These are phyloP conservation scores for Calocybe cyanea DNA, from an alignment of 768 basidiomycete species.

Conservation along the genomic window DNA sequence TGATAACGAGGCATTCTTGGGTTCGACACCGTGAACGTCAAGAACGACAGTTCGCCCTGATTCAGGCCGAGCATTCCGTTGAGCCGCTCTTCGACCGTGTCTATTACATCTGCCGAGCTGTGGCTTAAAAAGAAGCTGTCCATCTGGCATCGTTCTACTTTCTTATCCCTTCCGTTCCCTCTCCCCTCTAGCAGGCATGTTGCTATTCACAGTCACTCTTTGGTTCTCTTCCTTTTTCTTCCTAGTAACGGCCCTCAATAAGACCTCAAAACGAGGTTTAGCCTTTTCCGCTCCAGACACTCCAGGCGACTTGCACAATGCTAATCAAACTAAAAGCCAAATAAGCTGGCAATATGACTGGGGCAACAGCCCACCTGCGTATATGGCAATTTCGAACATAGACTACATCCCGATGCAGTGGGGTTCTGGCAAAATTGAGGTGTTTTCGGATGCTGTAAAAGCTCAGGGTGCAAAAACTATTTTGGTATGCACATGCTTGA, in stretches of 20 bases:
- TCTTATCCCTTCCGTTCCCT: constrained; percentile 1
- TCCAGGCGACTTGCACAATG: constrained; percentile 38
- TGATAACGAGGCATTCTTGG: constrained; percentile 1
- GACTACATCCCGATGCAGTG: constrained; percentile 54
- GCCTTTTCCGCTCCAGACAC: constrained; percentile 37
- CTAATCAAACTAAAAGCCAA: constrained; percentile 40
- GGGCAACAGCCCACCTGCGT: constrained; percentile 42
- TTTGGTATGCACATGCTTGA: constrained; percentile 45
- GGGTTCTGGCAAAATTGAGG: constrained; percentile 38
- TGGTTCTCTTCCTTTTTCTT: constrained; percentile 27
- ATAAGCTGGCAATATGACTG: constrained; percentile 53
- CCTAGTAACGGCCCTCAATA: constrained; percentile 18
- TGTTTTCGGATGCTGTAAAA: constrained; percentile 33
- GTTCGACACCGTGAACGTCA: constrained; percentile 13
- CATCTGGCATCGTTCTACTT: background rate
- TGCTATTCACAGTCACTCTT: constrained; percentile 18
- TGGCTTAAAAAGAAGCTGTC: constrained; percentile 12
- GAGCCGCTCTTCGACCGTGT: constrained; percentile 23
- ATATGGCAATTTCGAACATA: constrained; percentile 39
- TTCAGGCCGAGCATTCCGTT: no score
- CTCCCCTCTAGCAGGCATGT: constrained; percentile 21
- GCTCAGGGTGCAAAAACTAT: constrained; percentile 45
- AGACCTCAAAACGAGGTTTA: constrained; percentile 46
- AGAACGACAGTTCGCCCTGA: constrained; percentile 36
- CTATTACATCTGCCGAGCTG: background rate